These are phyloP conservation scores for Arctium minus DNA, from an alignment of 129 eudicot genomes.

Conservation along the genomic window DNA sequence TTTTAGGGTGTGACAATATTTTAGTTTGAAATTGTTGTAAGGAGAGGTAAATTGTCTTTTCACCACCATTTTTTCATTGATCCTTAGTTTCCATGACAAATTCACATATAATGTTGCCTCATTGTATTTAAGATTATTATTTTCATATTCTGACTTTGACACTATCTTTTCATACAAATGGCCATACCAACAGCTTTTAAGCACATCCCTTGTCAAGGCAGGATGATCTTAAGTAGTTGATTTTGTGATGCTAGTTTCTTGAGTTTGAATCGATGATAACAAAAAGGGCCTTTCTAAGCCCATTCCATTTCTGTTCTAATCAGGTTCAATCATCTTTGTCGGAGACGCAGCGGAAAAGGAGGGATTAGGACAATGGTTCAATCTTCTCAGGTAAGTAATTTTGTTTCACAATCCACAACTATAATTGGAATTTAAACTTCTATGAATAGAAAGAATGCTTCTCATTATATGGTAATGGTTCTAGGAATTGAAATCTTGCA, in stretches of 20 bases:
- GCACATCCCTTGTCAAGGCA: not conserved
- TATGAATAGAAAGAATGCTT: not conserved
- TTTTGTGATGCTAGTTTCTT: not conserved
- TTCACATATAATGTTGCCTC: not conserved
- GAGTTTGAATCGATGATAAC: not conserved
- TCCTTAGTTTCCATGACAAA: not conserved
- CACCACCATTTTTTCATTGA: not conserved
- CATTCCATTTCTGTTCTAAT: too few species aligned
- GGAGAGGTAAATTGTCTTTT: not conserved
- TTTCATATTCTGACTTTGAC: not conserved
- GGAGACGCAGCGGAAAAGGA: too few species aligned
- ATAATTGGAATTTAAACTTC: not conserved
- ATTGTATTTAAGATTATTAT: not conserved
- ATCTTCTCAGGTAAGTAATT: too few species aligned
- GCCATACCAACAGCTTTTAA: not conserved
- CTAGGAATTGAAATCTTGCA: not conserved
- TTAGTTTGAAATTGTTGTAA: not conserved
- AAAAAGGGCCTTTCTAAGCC: too few species aligned
- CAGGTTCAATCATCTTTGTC: too few species aligned
- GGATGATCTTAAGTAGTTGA: not conserved
- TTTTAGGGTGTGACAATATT: too few species aligned
- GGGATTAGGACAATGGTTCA: too few species aligned
- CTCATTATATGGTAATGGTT: not conserved
- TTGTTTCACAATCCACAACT: too few species aligned
- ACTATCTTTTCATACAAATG: not conserved